Base-by-base conservation (phyloP, 208 protist species). In the Zelonia costaricensis region DNA sequence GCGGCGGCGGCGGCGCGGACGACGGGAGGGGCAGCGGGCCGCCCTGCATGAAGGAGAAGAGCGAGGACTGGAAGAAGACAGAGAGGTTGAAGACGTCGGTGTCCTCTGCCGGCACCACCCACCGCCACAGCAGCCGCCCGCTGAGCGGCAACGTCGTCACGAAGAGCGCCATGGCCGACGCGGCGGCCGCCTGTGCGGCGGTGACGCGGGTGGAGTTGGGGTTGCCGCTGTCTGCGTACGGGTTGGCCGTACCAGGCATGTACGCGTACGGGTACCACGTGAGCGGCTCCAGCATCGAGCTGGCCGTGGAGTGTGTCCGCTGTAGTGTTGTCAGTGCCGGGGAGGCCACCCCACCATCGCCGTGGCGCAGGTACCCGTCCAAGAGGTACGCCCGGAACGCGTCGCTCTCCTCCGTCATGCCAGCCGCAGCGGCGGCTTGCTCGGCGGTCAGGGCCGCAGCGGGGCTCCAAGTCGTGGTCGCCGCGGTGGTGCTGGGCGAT, bases 41-140 rank as follows among this genome's bases (percentile, higher is more conserved):
- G 2, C 85, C 85, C 35, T 86, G 79, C 45, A 92, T 43, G 45
- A 87, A 92, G 20, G 56, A 70, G 31, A 92, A 88, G 25, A 88
- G 53, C 39, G 72, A 65, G 10, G 75, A 72, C 39, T 90, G 76
- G 64, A 93, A 93, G 49, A 86, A 84, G 44, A 76, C 59, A 42
- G 82, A 88, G 33, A 93, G 82, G 64, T 93, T 80, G 62, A 84
- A 93, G 27, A 47, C 64, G 33, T 80, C 80, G 3, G 58, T 71
- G 55, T 93, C 86, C 40, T 86, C 80, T 7, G 86, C 82, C 1
- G 86, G 86, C 15, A 93, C 58, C 13, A 81, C 74, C 61, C 79
- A 78, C 52, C 83, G 82, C 58, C 73, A 76, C 25, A 93, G 48
- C 33, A 65, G 57, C 4, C 71, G 67, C 16, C 77, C 67, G 13